Base-by-base conservation (phyloP, 495 filamentous ascomycete species). In the Lophiotrema nucula region DNA sequence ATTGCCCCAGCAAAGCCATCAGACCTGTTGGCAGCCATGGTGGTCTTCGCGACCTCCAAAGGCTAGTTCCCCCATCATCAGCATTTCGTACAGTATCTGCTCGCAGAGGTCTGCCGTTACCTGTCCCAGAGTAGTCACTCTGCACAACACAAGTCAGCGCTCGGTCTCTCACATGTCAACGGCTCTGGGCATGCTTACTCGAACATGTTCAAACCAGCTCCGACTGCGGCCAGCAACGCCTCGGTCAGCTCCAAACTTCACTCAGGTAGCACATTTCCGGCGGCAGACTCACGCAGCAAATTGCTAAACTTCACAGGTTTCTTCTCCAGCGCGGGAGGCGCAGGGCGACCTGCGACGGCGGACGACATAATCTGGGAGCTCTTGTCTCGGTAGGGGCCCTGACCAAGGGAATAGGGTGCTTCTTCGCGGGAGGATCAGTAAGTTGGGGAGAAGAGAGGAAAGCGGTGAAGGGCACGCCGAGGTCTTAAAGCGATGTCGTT, bases 231-330 rank as follows among this genome's bases (percentile, higher is more conserved):
- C 50, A 47, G 33, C n/a, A n/a, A 50, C 24, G 48, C 54, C 24
- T 48, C 45, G 35, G 59, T 65, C 43, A 66, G 53, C 62, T 59
- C 33, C 24, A 18, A 42, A 26, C 19, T 50, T 43, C 39, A 8
- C 10, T 6, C 6, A 6, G 10, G 6, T 18, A 43, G 31, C 31
- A 21, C 6, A 43, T 6, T 21, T 43, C 10, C 39, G 11, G 10
- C 8, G 39, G 10, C 10, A 10, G 47, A 77, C 82, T 71, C 73
- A 86, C 83, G 81, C 68, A 98, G 79, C 81, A 98, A 76, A 77
- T 97, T 98, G 78, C 90, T 96, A 83, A 97, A 97, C 83, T 96
- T 97, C 81, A 98, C 85, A 60, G 95, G 95, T 84, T 98, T 97
- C 88, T 97, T 97, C 87, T 96, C 91, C 66, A 92, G 77, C 77